Percentiles rank a stretch among this genome's conserved stretches.
These are phyloP conservation scores for Sarocladium kiliense DNA, from an alignment of 2,329 filamentous ascomycete genomes.

Conservation along the genomic window DNA sequence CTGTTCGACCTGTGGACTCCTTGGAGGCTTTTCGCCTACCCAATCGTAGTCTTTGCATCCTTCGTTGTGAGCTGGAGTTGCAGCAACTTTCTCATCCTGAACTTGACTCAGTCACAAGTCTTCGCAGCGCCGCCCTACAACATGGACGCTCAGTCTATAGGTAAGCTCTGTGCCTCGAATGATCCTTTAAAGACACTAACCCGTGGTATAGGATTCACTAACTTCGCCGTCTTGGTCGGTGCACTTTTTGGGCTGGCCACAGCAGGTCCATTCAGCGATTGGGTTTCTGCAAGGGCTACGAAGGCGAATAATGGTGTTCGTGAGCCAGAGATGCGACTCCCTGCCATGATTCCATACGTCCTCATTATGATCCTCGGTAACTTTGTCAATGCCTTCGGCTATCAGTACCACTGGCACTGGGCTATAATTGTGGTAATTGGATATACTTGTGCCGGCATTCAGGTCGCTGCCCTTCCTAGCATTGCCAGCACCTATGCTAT, in stretches of 20 bases:
- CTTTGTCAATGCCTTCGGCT: conserved; percentile 40
- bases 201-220: conserved; percentile 35
- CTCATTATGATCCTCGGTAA: conserved; percentile 39
- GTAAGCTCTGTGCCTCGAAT: not conserved
- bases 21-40: not conserved
- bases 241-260: conserved; percentile 34
- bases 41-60: not conserved
- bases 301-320: conserved; percentile 38
- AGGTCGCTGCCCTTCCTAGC: conserved; percentile 45
- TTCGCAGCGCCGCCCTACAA: not conserved
- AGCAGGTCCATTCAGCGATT: conserved; percentile 39
- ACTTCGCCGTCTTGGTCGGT: conserved; percentile 39
- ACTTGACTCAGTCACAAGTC: not conserved
- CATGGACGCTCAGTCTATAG: not conserved
- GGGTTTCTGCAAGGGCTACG: conserved; percentile 33
- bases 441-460: conserved; percentile 30
- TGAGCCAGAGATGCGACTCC: conserved; percentile 43
- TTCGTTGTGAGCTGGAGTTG: not conserved
- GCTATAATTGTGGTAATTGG: conserved; percentile 42
- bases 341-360: conserved; percentile 39
- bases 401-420: conserved; percentile 43
- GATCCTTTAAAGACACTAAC: not conserved
- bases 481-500: conserved; percentile 56
- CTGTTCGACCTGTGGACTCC: not conserved
- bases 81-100: not conserved